Evolutionary conservation across 1,284 basidiomycete genomes (phyloP).

Genomic region (Apiotrichum mycotoxinovorans): DNA sequence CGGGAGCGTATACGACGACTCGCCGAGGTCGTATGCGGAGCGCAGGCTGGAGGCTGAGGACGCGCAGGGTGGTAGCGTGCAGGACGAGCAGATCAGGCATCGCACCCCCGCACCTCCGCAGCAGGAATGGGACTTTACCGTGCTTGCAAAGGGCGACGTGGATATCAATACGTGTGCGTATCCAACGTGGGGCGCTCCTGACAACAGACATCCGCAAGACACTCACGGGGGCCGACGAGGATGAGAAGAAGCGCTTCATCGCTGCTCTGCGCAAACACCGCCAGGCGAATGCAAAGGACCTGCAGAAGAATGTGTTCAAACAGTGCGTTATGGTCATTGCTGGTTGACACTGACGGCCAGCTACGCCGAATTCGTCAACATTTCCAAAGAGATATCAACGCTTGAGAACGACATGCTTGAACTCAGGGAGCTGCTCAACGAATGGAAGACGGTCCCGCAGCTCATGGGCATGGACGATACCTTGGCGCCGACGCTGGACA

Average conservation of each 20-base stretch:
- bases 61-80: slow-evolving; percentile 8
- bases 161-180: slow-evolving; percentile 74
- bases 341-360: slow-evolving; percentile 50
- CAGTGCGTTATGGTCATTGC: slow-evolving; percentile 58
- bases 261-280: slow-evolving; percentile 43
- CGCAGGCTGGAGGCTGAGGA: slow-evolving; percentile 17
- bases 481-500: slow-evolving; percentile 42
- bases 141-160: slow-evolving; percentile 70
- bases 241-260: slow-evolving; percentile 47
- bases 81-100: slow-evolving; percentile 34
- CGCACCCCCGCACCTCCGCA: slow-evolving; percentile 37
- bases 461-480: slow-evolving; percentile 78
- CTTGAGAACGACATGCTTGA: slow-evolving; percentile 98
- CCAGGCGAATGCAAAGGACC: slow-evolving; percentile 40
- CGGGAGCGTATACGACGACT: neutral
- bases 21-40: slow-evolving; percentile 8
- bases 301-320: slow-evolving; percentile 72
- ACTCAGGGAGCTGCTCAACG: slow-evolving; percentile 85
- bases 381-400: slow-evolving; percentile 94
- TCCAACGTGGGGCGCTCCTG: neutral
- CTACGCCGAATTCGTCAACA: slow-evolving; percentile 92
- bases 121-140: slow-evolving; percentile 57
- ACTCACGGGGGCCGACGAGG: slow-evolving; percentile 47
- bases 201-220: slow-evolving; percentile 22
- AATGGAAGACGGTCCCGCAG: slow-evolving; percentile 94